Evolutionary conservation across 306 rosid genomes (phyloP).

Genomic region (Vicia villosa): DNA sequence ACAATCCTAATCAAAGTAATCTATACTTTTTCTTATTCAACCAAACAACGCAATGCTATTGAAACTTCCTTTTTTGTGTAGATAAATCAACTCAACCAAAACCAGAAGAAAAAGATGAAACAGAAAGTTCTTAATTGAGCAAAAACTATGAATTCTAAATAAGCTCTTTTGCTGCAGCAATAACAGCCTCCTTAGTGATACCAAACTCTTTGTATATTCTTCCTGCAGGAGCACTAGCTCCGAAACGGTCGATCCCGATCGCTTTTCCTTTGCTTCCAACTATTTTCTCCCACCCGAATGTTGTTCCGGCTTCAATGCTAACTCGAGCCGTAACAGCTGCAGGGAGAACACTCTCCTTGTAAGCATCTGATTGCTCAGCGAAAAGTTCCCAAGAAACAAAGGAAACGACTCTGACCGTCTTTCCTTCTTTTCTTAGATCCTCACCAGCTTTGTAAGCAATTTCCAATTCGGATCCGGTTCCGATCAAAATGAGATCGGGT

Average conservation of each 20-base stretch:
- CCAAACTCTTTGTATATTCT: slow-evolving; percentile 89
- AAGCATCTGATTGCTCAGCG: slow-evolving; percentile 78
- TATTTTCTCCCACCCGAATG: slow-evolving; percentile 94
- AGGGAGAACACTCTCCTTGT: slow-evolving; percentile 96
- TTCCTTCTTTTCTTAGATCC: slow-evolving; percentile 89
- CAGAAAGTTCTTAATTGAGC: slow-evolving; percentile 29
- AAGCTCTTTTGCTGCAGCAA: slow-evolving; percentile 83
- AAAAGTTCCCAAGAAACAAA: slow-evolving; percentile 93
- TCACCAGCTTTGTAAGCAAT: slow-evolving; percentile 89
- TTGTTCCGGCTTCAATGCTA: slow-evolving; percentile 94
- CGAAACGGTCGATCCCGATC: slow-evolving; percentile 86
- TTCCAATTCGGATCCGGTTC: slow-evolving; percentile 97
- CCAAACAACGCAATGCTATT: slow-evolving; percentile 37
- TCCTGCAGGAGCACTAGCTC: slow-evolving; percentile 98
- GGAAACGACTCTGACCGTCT: slow-evolving; percentile 89
- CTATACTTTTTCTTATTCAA: slow-evolving; percentile 50
- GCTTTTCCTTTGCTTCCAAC: slow-evolving; percentile 86
- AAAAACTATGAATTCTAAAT: slow-evolving; percentile 35
- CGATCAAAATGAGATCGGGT: slow-evolving; percentile 91
- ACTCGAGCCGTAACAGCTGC: slow-evolving; percentile 84
- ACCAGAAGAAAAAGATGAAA: neutral
- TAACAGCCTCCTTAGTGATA: slow-evolving; percentile 84
- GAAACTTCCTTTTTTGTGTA: slow-evolving; percentile 43
- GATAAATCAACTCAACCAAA: slow-evolving; percentile 37
- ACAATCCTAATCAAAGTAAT: slow-evolving; percentile 43